Conservation (phyloP, 2,329 filamentous ascomycete genomes). For the Ramularia collo-cygni region DNA sequence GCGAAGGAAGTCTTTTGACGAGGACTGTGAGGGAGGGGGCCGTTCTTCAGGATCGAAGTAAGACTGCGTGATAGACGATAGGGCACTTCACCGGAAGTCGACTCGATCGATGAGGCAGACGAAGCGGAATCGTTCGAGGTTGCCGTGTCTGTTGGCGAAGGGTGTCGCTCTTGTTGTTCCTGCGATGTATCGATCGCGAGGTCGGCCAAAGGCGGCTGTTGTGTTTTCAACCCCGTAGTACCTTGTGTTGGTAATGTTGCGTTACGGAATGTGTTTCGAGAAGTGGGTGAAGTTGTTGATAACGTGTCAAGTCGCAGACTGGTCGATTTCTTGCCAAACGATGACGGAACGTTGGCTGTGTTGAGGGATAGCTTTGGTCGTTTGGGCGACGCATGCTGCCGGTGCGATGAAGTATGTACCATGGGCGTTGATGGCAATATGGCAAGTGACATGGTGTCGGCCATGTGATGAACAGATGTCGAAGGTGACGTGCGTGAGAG, state of each 20-base stretch:
- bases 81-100: slow-evolving; percentile 31
- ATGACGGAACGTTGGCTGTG: slow-evolving; percentile 40
- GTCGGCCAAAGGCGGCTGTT: slow-evolving; percentile 1
- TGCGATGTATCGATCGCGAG: not conserved
- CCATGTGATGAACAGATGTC: too few relatives aligned
- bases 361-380: slow-evolving; percentile 57
- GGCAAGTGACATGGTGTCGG: too few relatives aligned
- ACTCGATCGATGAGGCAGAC: slow-evolving; percentile 34
- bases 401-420: too few relatives aligned
- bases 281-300: slow-evolving; percentile 53
- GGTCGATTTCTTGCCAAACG: slow-evolving; percentile 50
- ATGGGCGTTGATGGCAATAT: too few relatives aligned
- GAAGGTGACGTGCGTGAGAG: too few relatives aligned
- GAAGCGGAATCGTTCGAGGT: slow-evolving; percentile 26
- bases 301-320: slow-evolving; percentile 48
- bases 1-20: slow-evolving; percentile 21
- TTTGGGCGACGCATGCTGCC: slow-evolving; percentile 25
- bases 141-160: slow-evolving; percentile 7
- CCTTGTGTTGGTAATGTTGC: slow-evolving; percentile 35
- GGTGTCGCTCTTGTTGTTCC: not conserved
- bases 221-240: not conserved
- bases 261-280: slow-evolving; percentile 56
- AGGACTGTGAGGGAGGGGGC: slow-evolving; percentile 32
- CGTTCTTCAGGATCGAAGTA: slow-evolving; percentile 41
- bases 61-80: slow-evolving; percentile 43